A percentile compares a stretch with the other conserved stretches of the same genome.
Conservation (phyloP, 805 yeast genomes). For the Martiniozyma abietophila region DNA sequence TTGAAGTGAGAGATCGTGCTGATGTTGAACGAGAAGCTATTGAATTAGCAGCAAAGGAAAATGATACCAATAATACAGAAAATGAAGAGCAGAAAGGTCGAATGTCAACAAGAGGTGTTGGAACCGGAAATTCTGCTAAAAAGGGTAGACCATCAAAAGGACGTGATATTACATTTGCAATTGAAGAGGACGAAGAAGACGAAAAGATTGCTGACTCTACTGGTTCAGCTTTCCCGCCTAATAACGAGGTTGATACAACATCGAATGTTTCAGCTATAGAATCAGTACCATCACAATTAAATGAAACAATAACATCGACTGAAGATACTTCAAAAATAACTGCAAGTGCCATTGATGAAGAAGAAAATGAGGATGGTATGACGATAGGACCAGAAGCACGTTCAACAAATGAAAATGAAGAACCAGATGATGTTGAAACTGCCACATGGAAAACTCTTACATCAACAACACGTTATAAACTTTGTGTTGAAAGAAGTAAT, state of each 20-base stretch:
- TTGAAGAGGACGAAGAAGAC: neutral
- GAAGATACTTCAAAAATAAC: constrained; percentile 7
- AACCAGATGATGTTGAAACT: constrained; percentile 51
- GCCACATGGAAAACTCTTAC: constrained; percentile 81
- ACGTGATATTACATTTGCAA: neutral
- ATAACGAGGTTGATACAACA: too few species aligned
- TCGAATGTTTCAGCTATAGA: too few species aligned
- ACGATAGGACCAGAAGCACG: constrained; percentile 2
- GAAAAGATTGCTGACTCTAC: neutral
- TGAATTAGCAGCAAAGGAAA: constrained; percentile 27
- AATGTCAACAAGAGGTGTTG: constrained; percentile 27
- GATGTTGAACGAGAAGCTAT: constrained; percentile 65
- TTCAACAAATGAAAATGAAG: constrained; percentile 16
- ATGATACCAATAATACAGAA: constrained; percentile 28
- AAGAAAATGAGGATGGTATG: constrained; percentile 15
- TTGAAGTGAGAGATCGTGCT: constrained; percentile 59
- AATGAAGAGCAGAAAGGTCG: constrained; percentile 18
- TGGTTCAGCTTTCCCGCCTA: constrained; percentile 1
- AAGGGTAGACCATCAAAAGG: constrained; percentile 21
- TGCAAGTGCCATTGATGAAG: constrained; percentile 20
- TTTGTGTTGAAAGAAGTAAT: constrained; percentile 58
- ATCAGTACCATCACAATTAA: neutral
- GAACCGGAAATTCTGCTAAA: constrained; percentile 25
- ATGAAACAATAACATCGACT: neutral
- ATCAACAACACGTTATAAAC: constrained; percentile 67